A percentile compares a stretch with the other conserved stretches of the same genome.
phyloP scores from a whole-genome alignment of 768 basidiomycete species.

The Saitozyma sp. region DNA sequence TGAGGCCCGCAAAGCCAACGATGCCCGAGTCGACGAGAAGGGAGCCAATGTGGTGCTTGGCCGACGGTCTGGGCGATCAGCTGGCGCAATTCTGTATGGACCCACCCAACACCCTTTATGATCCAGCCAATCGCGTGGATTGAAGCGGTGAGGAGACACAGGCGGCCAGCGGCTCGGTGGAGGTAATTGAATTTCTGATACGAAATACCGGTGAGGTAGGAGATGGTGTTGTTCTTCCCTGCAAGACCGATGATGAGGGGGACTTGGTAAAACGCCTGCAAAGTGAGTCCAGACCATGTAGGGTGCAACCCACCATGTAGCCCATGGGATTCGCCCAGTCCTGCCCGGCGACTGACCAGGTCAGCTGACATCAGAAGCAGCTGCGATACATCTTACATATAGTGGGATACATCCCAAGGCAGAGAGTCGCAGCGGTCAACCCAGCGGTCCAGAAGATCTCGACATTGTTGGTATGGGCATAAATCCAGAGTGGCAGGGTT shows the following conservation, averaged over 20 bases:
- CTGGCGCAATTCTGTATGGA: conserved; percentile 16
- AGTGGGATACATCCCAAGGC: no score
- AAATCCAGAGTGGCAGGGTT: no score
- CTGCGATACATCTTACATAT: no score
- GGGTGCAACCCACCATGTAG: no score
- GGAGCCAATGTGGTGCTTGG: conserved; percentile 8
- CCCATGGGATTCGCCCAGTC: no score
- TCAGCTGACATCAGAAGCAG: no score
- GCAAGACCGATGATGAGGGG: conserved; percentile 64
- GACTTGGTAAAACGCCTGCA: conserved; percentile 52
- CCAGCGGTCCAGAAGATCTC: no score
- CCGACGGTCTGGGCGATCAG: conserved; percentile 23
- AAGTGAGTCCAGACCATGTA: no score
- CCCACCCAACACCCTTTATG: conserved; percentile 20
- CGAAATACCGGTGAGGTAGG: conserved; percentile 60
- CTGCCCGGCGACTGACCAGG: no score
- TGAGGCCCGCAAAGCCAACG: conserved; percentile 40
- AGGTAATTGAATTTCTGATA: conserved; percentile 59
- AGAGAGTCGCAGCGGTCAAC: no score
- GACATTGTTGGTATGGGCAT: no score
- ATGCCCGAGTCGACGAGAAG: neutral
- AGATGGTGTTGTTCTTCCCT: conserved; percentile 64
- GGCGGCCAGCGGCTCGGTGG: conserved; percentile 46
- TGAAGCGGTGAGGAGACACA: conserved; percentile 39
- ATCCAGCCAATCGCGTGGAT: conserved; percentile 42